Percentiles rank a stretch among this genome's conserved stretches.
phyloP scores from a whole-genome alignment of 2,329 filamentous ascomycete species.

The Diaporthe citrichinensis region DNA sequence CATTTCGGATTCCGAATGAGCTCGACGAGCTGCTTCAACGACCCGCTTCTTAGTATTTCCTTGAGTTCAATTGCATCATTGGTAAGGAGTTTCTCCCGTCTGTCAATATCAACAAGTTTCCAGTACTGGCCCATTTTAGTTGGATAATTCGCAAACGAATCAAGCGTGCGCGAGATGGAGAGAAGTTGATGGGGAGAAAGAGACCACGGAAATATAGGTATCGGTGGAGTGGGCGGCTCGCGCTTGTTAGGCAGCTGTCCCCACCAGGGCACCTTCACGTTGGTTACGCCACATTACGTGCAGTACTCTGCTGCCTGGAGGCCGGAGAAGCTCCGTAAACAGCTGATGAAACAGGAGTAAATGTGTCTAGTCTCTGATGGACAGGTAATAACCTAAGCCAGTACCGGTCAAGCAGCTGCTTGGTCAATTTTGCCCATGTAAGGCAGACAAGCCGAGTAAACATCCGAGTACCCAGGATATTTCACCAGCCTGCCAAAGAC shows the following conservation, averaged over 20 bases:
- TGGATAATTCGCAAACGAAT: neutral
- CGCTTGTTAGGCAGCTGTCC: neutral
- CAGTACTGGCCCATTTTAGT: neutral
- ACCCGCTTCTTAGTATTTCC: neutral
- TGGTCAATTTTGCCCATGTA: constrained; percentile 2
- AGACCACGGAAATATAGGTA: neutral
- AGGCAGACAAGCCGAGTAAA: constrained; percentile 18
- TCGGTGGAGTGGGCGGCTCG: neutral
- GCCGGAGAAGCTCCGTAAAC: no score
- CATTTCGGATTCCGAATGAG: neutral
- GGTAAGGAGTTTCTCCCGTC: neutral
- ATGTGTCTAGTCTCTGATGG: neutral
- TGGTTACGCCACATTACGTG: neutral
- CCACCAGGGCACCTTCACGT: neutral
- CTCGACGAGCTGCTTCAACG: neutral
- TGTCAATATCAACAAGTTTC: neutral
- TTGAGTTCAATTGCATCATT: no score
- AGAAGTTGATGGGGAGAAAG: neutral
- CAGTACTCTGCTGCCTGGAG: neutral
- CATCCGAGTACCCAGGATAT: neutral
- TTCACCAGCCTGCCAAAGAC: neutral
- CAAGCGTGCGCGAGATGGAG: neutral
- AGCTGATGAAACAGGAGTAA: rapidly evolving
- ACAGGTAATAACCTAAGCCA: neutral
- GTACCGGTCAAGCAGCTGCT: neutral